Evolutionary conservation across 2,329 filamentous ascomycete species (phyloP).

Genomic region (Cryphonectria carpinicola): DNA sequence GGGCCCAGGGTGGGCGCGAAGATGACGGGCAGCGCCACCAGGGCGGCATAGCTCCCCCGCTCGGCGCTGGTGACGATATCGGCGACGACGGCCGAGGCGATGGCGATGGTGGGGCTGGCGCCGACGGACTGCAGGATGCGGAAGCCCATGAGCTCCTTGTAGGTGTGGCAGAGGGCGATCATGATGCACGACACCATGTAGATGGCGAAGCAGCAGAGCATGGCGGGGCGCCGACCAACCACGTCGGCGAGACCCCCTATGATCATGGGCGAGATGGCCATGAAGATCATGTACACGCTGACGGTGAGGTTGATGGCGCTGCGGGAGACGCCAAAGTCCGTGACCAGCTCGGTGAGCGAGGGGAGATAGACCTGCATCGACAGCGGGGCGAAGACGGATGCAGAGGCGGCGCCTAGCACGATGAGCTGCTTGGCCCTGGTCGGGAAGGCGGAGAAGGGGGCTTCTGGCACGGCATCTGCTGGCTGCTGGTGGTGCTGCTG

Average conservation of each 20-base stretch:
- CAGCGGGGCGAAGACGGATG: constrained; percentile 50
- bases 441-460: constrained; percentile 45
- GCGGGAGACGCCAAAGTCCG: constrained; percentile 49
- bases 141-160: constrained; percentile 54
- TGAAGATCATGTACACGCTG: constrained; percentile 62
- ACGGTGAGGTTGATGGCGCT: constrained; percentile 54
- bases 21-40: constrained; percentile 51
- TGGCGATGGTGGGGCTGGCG: constrained; percentile 61
- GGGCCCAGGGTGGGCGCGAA: constrained; percentile 51
- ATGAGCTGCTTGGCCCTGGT: constrained; percentile 45
- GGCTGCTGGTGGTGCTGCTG: constrained; percentile 6
- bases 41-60: constrained; percentile 61
- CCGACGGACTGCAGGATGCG: constrained; percentile 62
- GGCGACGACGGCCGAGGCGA: constrained; percentile 61
- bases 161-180: constrained; percentile 53
- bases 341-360: constrained; percentile 52
- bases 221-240: constrained; percentile 57
- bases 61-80: constrained; percentile 67
- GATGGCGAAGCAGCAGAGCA: constrained; percentile 55
- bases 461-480: constrained; percentile 1
- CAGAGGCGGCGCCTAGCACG: constrained; percentile 43
- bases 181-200: constrained; percentile 59
- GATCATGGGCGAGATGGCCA: constrained; percentile 57
- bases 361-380: constrained; percentile 59
- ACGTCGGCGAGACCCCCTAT: constrained; percentile 57